A percentile compares a stretch with the other conserved stretches of the same genome.
phyloP scores from a whole-genome alignment of 352 stramenopile species.

The Pythium utonaiense region DNA sequence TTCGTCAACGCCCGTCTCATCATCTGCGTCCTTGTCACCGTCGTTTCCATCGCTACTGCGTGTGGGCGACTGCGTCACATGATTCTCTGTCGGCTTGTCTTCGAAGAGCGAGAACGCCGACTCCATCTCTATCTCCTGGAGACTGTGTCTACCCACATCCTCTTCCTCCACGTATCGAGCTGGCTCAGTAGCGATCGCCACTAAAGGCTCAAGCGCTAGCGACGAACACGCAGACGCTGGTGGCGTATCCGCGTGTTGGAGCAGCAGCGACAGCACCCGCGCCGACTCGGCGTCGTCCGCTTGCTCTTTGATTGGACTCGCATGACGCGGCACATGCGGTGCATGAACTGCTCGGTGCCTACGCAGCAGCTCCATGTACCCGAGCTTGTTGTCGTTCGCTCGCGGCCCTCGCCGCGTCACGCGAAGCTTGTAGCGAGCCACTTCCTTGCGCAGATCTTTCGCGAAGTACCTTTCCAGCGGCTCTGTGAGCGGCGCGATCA shows the following conservation, averaged over 20 bases:
- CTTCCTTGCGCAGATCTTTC: constrained; percentile 36
- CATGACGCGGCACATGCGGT: not conserved
- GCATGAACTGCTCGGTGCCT: constrained; percentile 5
- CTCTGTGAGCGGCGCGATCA: constrained; percentile 18
- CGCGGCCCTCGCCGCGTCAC: constrained; percentile 24
- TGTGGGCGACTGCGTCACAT: not conserved
- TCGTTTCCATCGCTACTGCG: too few relatives aligned
- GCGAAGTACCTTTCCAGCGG: constrained; percentile 30
- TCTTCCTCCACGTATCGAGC: not conserved
- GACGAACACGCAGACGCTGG: not conserved
- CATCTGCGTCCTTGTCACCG: too few relatives aligned
- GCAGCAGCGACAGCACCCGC: not conserved
- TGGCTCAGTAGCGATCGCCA: too few relatives aligned
- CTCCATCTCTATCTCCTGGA: not conserved
- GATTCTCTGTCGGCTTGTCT: not conserved
- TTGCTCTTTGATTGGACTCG: not conserved
- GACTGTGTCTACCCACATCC: not conserved
- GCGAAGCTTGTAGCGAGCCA: constrained; percentile 33
- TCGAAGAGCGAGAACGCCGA: not conserved
- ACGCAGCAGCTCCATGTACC: constrained; percentile 39
- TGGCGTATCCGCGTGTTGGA: not conserved
- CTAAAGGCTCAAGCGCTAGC: not conserved
- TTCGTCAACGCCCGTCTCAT: too few relatives aligned
- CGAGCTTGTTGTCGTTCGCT: constrained; percentile 35
- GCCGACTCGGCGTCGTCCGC: not conserved